Percentiles rank a stretch among this genome's conserved stretches.
Conservation (phyloP, 2,329 filamentous ascomycete genomes). For the Xenosphaeropsis pyriputrescens region DNA sequence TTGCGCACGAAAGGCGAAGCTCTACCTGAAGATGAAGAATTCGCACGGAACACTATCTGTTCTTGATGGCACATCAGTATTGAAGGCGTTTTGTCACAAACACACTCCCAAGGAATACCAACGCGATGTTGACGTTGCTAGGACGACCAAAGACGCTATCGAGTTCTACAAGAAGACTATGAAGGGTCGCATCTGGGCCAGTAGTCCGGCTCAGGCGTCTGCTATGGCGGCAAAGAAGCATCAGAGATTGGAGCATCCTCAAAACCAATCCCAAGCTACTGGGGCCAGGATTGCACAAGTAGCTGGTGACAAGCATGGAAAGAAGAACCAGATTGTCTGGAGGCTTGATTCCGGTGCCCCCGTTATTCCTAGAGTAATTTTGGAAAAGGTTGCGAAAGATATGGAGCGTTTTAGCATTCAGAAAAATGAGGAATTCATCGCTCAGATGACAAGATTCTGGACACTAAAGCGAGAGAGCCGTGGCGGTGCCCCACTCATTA, state of each 20-base stretch:
- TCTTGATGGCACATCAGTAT: slow-evolving; percentile 62
- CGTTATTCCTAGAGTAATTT: slow-evolving; percentile 80
- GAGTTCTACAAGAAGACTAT: slow-evolving; percentile 83
- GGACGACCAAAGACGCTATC: slow-evolving; percentile 69
- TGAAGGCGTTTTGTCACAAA: slow-evolving; percentile 93
- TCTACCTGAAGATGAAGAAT: slow-evolving; percentile 96
- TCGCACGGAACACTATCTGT: slow-evolving; percentile 65
- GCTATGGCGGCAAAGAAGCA: slow-evolving; percentile 59
- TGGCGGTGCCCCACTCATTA: slow-evolving; percentile 79
- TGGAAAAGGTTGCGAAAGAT: slow-evolving; percentile 71
- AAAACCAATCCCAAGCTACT: slow-evolving; percentile 71
- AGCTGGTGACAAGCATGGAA: slow-evolving; percentile 60
- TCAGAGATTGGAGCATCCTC: slow-evolving; percentile 50
- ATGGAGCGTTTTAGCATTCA: slow-evolving; percentile 70
- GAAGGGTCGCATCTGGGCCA: slow-evolving; percentile 81
- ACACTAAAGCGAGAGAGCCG: slow-evolving; percentile 90
- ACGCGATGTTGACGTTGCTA: slow-evolving; percentile 69
- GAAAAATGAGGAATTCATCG: slow-evolving; percentile 83
- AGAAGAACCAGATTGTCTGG: slow-evolving; percentile 64
- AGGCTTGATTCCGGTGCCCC: slow-evolving; percentile 89
- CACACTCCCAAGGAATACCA: slow-evolving; percentile 86
- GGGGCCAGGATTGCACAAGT: slow-evolving; percentile 68
- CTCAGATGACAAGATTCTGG: slow-evolving; percentile 94
- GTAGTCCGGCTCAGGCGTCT: slow-evolving; percentile 72
- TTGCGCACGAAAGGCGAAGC: slow-evolving; percentile 72